Base-by-base conservation (phyloP, 495 filamentous ascomycete species). In the Sabuloglossum arenarium region DNA sequence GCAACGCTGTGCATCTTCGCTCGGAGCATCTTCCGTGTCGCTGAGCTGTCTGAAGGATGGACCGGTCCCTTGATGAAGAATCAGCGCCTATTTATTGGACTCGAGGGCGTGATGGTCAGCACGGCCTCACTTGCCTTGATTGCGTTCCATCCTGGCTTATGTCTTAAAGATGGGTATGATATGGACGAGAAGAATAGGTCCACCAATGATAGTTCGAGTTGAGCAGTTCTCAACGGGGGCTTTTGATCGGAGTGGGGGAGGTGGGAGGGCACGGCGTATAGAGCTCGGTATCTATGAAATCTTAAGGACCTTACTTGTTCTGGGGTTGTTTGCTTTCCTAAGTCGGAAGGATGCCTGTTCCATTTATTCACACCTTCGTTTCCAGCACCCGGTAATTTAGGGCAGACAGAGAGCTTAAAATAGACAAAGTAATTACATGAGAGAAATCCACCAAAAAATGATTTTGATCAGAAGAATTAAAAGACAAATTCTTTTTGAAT, bases 11-110 rank as follows among this genome's bases (percentile, higher is more conserved):
- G 70, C 59, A 80, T 86, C 61, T 74, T 82, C 63, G 72, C 76
- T 55, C 75, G 82, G 1, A 79, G 71, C 37, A 66, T 79, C 30
- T 86, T 75, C 65, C 75, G 82, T 53, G 77, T 82, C 24, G 77
- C 75, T 6, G 82, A 86, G 72, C 69, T 86, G 54, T 69, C 69
- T 46, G 64, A 67, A n/a, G 82, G 82, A 19, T 86, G 79, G 67
- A 55, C 66, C 9, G 76, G 82, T 19, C 55, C 60, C 0, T 62
- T 86, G 53, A 79, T 76, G 52, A 73, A 71, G 53, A 66, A 83
- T 43, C 71, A 88, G 66, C 67, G 73, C 12, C 61, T 77, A 6
- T 82, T 86, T 63, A 78, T 88, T 69, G 69, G 83, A 21, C 73
- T 88, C 23, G 84, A 88, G 68, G 79, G 82, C 25, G 67, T 56